Evolutionary conservation across 371 early-diverging fungal genomes (phyloP).

Genomic region (Mortierella sp.): DNA sequence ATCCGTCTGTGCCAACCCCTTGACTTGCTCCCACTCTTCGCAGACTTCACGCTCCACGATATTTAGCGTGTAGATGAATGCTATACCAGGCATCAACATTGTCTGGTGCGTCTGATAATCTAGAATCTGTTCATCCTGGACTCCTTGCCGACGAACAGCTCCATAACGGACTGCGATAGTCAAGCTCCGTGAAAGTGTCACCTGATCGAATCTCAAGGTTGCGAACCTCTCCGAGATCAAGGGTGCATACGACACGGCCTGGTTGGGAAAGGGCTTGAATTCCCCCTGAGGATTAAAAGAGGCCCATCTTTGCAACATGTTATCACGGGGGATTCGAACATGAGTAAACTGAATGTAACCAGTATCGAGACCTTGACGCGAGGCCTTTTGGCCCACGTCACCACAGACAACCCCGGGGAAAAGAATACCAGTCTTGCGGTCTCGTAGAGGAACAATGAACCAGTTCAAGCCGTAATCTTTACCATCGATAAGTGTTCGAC

Average conservation of each 20-base stretch:
- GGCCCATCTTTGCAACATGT: slow-evolving; percentile 82
- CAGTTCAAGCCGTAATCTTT: slow-evolving; percentile 79
- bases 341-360: slow-evolving; percentile 94
- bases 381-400: slow-evolving; percentile 85
- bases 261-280: slow-evolving; percentile 65
- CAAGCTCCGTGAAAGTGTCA: slow-evolving; percentile 60
- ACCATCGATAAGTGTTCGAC: too few species aligned
- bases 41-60: slow-evolving; percentile 46
- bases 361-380: slow-evolving; percentile 89
- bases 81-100: slow-evolving; percentile 65
- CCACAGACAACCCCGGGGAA: slow-evolving; percentile 84
- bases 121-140: slow-evolving; percentile 73
- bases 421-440: slow-evolving; percentile 72
- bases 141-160: slow-evolving; percentile 72
- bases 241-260: slow-evolving; percentile 68
- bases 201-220: slow-evolving; percentile 53
- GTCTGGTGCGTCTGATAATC: slow-evolving; percentile 75
- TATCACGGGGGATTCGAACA: slow-evolving; percentile 85
- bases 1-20: slow-evolving; percentile 59
- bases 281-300: slow-evolving; percentile 69
- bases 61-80: slow-evolving; percentile 63
- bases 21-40: slow-evolving; percentile 42
- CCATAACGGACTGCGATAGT: slow-evolving; percentile 77
- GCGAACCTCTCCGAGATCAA: slow-evolving; percentile 73
- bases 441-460: slow-evolving; percentile 89